Base-by-base conservation (phyloP, 2,329 filamentous ascomycete genomes). In the Phaeoacremonium minimum region DNA sequence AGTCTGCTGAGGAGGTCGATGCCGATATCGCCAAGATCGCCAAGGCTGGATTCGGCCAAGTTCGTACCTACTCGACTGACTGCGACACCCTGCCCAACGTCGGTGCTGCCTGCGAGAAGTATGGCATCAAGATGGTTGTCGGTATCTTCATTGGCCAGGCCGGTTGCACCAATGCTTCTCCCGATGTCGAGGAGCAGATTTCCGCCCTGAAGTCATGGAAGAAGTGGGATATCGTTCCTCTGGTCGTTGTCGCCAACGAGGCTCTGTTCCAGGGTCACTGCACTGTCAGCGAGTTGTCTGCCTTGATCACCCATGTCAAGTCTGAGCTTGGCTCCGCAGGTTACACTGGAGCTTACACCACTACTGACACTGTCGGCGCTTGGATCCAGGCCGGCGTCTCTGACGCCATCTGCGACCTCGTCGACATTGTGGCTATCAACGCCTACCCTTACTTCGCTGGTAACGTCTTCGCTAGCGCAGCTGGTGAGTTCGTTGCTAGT, bases 391-490 rank as follows among this genome's bases (percentile, higher is more conserved):
- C 67, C 35, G 71, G 83, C 46, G 75, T 74, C 41, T 46, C 72
- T 38, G 52, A 57, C 19, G 63, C 63, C 33, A 74, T 96, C 44
- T 96, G 91, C 75, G 51, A 54, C 26, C 75, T 73, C 44, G 96
- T 90, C 75, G 51, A 55, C 22, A 70, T 94, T 43, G 75, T 87
- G 26, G 86, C 83, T 63, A 81, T 80, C 64, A 95, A 96, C 75
- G 80, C 94, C 54, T 90, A 97, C 71, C 82, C 90, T 49, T 96
- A 85, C 84, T 97, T 96, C 84, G 94, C 94, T 73, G 58, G 78
- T 31, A 67, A 75, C 40, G 74, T 83, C 46, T 56, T 64, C 16
- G 76, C 89, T 42, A 53, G 64, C 4, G 55, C 75, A 34, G 89
- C 90, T 37, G 91, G 91, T 57, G 59, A 68, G 35, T 96, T 96